phyloP scores from a whole-genome alignment of 2,329 filamentous ascomycete species.

The Colletotrichum euphorbiae region DNA sequence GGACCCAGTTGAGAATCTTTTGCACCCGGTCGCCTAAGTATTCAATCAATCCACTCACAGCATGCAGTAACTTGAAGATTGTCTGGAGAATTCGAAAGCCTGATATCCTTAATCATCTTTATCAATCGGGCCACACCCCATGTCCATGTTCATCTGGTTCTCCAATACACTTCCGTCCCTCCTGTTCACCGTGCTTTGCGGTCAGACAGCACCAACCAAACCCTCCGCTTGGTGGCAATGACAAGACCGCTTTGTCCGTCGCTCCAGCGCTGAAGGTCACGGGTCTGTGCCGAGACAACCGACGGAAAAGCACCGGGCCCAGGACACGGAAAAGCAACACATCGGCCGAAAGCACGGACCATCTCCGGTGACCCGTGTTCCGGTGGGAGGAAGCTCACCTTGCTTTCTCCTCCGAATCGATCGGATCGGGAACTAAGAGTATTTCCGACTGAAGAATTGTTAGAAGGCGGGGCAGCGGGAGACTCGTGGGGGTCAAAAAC shows the following conservation, averaged over 20 bases:
- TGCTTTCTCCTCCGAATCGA: neutral
- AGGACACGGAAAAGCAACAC: conserved; percentile 25
- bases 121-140: conserved; percentile 2
- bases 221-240: conserved; percentile 7
- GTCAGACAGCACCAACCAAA: conserved; percentile 1
- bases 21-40: neutral
- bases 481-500: neutral
- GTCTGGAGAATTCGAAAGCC: conserved; percentile 4
- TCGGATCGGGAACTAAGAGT: neutral
- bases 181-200: conserved; percentile 17
- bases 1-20: neutral
- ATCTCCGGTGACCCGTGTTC: conserved; percentile 5
- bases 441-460: conserved; percentile 5
- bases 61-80: neutral
- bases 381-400: neutral
- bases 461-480: neutral
- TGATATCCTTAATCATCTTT: conserved; percentile 14
- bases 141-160: conserved; percentile 29
- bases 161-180: conserved; percentile 23
- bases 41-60: neutral
- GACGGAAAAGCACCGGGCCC: conserved; percentile 31
- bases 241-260: neutral
- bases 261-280: conserved; percentile 1
- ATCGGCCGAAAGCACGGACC: conserved; percentile 19
- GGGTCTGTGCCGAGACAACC: conserved; percentile 25